Base-by-base conservation (phyloP, 352 stramenopile species). In the Globisporangium parvum region DNA sequence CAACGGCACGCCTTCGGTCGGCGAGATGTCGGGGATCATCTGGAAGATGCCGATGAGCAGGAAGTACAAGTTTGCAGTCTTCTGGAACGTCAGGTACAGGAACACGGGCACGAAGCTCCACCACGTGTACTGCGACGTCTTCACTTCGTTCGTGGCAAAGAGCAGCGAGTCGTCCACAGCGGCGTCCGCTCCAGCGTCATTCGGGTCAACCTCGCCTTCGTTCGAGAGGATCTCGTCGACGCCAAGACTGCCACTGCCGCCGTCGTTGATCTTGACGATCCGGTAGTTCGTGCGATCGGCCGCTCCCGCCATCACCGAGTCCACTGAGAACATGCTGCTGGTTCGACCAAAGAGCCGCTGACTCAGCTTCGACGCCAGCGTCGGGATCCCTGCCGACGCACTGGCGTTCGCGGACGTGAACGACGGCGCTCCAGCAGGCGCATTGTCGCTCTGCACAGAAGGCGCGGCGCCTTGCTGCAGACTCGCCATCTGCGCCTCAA, bases 61-160 rank as follows among this genome's bases (percentile, higher is more conserved):
- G 55, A 95, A 95, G 60, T 95, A 95, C 55, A 95, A 47, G 58
- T 95, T 94, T 24, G 86, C 86, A 0, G 80, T 93, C 71, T 93
- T 93, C 65, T 88, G 77, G 67, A 95, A 95, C 37, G 80, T 91
- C 37, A 91, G 53, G 48, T 91, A 94, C 20, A 95, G 61, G 47
- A 95, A 95, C 42, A 95, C 80, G 0, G 86, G 86, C 23, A 90
- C 70, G 59, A 95, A 93, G 58, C 75, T 93, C 84, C 84, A 95
- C 82, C 80, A 92, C 57, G 85, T 92, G 63, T 93, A 95, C 69
- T 95, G 73, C 17, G 80, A 90, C 42, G 86, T 95, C 57, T 77
- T 84, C 53, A 95, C 77, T 57, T 91, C 82, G 65, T 94, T 94
- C 2, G 75, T 82, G 10, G 75, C 65, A 39, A 89, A 92, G 28